Base-by-base conservation (phyloP, 345 rosid species). In the Eucalyptus tenuipes region DNA sequence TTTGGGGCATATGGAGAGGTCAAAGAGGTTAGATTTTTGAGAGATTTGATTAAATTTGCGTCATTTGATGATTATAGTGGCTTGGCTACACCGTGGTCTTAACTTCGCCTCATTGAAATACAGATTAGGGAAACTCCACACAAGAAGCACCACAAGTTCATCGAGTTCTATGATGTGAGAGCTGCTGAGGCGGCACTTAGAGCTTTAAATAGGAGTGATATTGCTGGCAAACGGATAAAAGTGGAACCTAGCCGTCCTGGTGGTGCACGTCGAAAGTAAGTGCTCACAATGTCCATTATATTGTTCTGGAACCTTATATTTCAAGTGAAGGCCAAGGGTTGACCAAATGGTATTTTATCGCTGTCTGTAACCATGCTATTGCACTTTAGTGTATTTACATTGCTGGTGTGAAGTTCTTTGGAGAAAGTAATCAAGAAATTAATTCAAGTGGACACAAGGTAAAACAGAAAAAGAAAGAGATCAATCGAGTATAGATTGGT, bases 191-290 rank as follows among this genome's bases (percentile, higher is more conserved):
- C 95, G 55, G 99, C 99, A 86, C 95, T 97, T 55, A 95, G 94
- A 90, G 97, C 95, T 87, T 90, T 97, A 92, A 96, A 97, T 91
- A 93, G 97, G 93, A 94, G 97, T 88, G 99, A 97, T 90, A 96
- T 97, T 90, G 98, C 97, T 85, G 99, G 99, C 37, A 97, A 97
- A 90, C 97, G 99, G 90, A 97, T 97, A 91, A 97, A 97, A 91
- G 97, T 97, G 85, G 99, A 97, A 94, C 98, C 98, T 88, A 97
- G 99, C 91, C 98, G 99, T 87, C 99, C 99, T 87, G 99, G 99
- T 86, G 99, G 99, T 85, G 95, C 96, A 45, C 99, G 99, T 87
- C 94, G 98, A 89, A 93, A 93, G 99, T 97, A 89, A 94, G 98
- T 92, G 88, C 66, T 87, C 15, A 68, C 48, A 25, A 18, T 13